These are phyloP conservation scores for Sphagnum contortum DNA, from an alignment of 225 moss, liverwort and hornwort genomes.

Conservation along the genomic window DNA sequence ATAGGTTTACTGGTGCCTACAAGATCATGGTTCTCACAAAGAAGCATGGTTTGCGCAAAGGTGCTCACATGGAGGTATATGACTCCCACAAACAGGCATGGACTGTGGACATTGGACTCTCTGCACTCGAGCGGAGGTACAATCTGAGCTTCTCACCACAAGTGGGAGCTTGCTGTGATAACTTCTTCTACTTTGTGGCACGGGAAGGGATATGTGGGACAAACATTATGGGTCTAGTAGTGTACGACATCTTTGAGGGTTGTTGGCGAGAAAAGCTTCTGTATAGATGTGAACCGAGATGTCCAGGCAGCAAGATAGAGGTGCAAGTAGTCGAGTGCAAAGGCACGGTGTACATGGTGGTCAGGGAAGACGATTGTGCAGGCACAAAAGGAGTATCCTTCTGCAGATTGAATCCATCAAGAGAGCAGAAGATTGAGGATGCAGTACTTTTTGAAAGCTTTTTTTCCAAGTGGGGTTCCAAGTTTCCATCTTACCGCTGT, in stretches of 20 bases:
- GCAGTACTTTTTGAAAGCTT: slow-evolving; percentile 41
- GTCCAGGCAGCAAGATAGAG: slow-evolving; percentile 34
- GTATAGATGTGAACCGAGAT: slow-evolving; percentile 43
- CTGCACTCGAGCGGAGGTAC: slow-evolving; percentile 34
- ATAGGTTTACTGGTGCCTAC: slow-evolving; percentile 23
- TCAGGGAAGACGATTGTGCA: slow-evolving; percentile 30
- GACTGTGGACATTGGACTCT: slow-evolving; percentile 15
- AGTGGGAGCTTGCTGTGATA: slow-evolving; percentile 39
- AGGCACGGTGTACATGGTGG: slow-evolving; percentile 44
- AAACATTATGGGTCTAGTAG: slow-evolving; percentile 33
- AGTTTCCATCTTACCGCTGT: slow-evolving; percentile 33
- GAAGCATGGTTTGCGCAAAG: slow-evolving; percentile 3
- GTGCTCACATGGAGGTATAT: slow-evolving; percentile 39
- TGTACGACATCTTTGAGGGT: slow-evolving; percentile 39
- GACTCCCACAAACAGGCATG: slow-evolving; percentile 17
- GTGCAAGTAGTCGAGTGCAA: slow-evolving; percentile 50
- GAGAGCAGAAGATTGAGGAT: slow-evolving; percentile 40
- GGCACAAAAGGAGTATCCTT: slow-evolving; percentile 39
- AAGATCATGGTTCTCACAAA: slow-evolving; percentile 35
- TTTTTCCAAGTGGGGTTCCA: slow-evolving; percentile 36
- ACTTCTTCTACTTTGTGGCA: slow-evolving; percentile 48
- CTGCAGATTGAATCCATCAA: slow-evolving; percentile 39
- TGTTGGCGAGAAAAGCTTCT: slow-evolving; percentile 38
- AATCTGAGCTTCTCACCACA: slow-evolving; percentile 27
- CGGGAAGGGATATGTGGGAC: slow-evolving; percentile 26